Evolutionary conservation across 306 rosid species (phyloP), one percentile per base, ranked within the genome.

Genomic region (Cotoneaster glaucophyllus): DNA sequence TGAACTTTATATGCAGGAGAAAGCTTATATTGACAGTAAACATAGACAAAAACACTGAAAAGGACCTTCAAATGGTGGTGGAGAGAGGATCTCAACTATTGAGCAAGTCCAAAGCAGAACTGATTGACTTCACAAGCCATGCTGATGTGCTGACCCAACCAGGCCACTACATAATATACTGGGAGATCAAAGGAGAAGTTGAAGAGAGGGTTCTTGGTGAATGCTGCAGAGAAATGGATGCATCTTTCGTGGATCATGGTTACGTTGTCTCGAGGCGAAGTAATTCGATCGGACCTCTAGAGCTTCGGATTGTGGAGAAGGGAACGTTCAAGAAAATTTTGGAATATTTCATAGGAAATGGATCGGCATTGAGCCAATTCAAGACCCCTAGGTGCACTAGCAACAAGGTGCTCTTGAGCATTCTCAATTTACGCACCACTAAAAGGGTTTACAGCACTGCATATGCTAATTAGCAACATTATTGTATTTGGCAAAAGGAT

Each of bases 361-460:
- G 98, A 3, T 88, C 91, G 0, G 95, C 95, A 0, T 28, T 94
- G 75, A 84, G 94, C 89, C 98, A 94, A 34, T 94, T 87, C 76
- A 94, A 94, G 93, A 94, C 90, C 8, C 98, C 98, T 17, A 80
- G 98, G 83, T 94, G 98, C 85, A 94, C 98, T 17, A 84, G 70
- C 53, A 85, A 94, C 56, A 80, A 72, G 44, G 80, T 25, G 34
- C 80, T 92, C 18, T 87, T 94, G 0, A 50, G 45, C 2, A 94
- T 92, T 78, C 96, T 94, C 37, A 76, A 84, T 64, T 31, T 75
- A 0, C 86, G 80, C 73, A 87, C 92, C 54, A 12, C 69, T 25
- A 84, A 79, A 69, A 84, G 69, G 76, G 80, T 90, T 80, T 78
- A 32, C 31, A 94, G 97, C 82, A 81, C 85, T 3, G 95, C 96